Conservation (phyloP, 164 flowering plant genomes). For the Dillenia turbinata region DNA sequence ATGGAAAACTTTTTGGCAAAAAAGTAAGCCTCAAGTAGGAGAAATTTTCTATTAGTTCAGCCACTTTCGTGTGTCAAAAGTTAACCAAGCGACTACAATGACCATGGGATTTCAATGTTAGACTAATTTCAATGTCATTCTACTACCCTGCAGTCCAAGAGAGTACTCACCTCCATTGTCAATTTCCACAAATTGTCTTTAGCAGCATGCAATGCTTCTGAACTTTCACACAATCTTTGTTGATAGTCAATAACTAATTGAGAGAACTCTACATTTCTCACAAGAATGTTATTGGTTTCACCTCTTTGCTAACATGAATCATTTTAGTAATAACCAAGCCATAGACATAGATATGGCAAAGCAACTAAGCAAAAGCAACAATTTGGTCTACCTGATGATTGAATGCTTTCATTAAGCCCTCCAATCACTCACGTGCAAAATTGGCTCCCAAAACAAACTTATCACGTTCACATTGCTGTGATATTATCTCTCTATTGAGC, state of each 20-base stretch:
- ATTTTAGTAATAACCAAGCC: not conserved
- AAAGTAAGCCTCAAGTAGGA: too few species aligned
- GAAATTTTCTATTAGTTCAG: too few species aligned
- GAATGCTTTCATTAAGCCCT: slow-evolving; percentile 47
- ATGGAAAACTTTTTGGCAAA: too few species aligned
- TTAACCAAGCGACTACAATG: too few species aligned
- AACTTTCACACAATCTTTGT: slow-evolving; percentile 64
- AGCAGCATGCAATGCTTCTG: slow-evolving; percentile 52
- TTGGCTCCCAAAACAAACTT: slow-evolving; percentile 57
- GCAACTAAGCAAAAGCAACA: too few species aligned
- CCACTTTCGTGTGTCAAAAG: too few species aligned
- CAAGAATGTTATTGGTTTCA: slow-evolving; percentile 51
- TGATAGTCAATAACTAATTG: slow-evolving; percentile 80
- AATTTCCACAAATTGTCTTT: slow-evolving; percentile 75
- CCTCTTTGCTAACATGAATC: slow-evolving; percentile 35
- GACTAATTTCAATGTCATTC: too few species aligned
- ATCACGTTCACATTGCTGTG: slow-evolving; percentile 56
- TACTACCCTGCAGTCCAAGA: not conserved
- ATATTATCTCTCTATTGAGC: slow-evolving; percentile 41
- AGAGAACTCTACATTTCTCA: slow-evolving; percentile 85
- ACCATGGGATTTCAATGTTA: too few species aligned
- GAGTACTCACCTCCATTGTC: slow-evolving; percentile 61
- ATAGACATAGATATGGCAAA: not conserved
- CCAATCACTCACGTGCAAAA: slow-evolving; percentile 58
- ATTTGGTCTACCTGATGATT: too few species aligned